Evolutionary conservation across 768 basidiomycete genomes (phyloP).

Genomic region (Suillus alpinus): DNA sequence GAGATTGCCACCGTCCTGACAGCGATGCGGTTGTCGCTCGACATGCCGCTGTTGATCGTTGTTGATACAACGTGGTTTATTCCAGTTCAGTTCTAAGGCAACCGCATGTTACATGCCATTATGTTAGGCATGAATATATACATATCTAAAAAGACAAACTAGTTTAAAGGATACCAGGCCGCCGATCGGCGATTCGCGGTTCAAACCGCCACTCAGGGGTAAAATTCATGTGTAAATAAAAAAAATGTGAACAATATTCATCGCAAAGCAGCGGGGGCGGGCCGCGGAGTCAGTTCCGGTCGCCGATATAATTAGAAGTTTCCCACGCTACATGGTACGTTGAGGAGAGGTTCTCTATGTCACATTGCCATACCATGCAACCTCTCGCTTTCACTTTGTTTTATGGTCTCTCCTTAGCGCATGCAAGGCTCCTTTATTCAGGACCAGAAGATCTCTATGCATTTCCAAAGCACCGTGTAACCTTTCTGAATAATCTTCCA

Average conservation of each 20-base stretch:
- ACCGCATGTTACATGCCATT: neutral
- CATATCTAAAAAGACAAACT: neutral
- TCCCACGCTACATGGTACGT: slow-evolving; percentile 20
- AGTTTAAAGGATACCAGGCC: slow-evolving; percentile 8
- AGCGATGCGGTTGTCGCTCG: slow-evolving; percentile 11
- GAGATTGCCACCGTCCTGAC: slow-evolving; percentile 19
- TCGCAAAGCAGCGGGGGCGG: slow-evolving; percentile 3
- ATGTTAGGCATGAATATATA: neutral
- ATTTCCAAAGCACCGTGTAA: slow-evolving; percentile 78
- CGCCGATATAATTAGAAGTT: slow-evolving; percentile 30
- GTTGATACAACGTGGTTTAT: slow-evolving; percentile 8
- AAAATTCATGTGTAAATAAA: neutral
- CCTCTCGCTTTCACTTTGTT: slow-evolving; percentile 18
- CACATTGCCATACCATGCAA: slow-evolving; percentile 11
- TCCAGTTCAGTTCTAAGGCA: neutral
- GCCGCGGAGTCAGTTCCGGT: slow-evolving; percentile 34
- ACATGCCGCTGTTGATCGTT: slow-evolving; percentile 9
- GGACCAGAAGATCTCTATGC: slow-evolving; percentile 79
- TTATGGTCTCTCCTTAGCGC: slow-evolving; percentile 11
- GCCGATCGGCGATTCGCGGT: slow-evolving; percentile 31
- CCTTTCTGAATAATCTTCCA: slow-evolving; percentile 78
- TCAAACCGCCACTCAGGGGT: slow-evolving; percentile 17
- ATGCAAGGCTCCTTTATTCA: slow-evolving; percentile 51
- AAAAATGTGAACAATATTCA: too few relatives aligned
- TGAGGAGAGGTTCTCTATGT: slow-evolving; percentile 7